Evolutionary conservation across 371 early-diverging fungal genomes (phyloP), one percentile per base, ranked within the genome.

Genomic region (Actinomortierella ambigua): DNA sequence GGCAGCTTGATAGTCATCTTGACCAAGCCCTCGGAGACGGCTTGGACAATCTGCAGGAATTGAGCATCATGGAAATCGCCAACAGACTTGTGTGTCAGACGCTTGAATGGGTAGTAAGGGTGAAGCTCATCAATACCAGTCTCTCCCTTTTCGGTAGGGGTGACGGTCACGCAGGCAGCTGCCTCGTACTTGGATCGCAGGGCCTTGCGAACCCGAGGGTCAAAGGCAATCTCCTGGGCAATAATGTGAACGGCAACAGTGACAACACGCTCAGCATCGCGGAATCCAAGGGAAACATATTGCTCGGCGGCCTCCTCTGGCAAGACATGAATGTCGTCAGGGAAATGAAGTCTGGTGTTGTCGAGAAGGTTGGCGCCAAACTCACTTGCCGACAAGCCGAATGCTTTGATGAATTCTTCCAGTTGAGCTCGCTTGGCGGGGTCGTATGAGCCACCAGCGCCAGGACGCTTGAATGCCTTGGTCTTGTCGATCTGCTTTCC

Each of bases 21-120:
- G 48, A 95, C 69, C 22, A 96, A 77, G 1, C 93, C 93, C 23
- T 90, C 88, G 1, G 77, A 59, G 61, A 92, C 96, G 0, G 94
- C 95, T 54, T 89, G 82, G 6, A 90, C 65, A 2, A 97, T 83
- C 50, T 86, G 85, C 27, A 96, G 71, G 66, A 94, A 93, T 69
- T 90, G 88, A 2, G 85, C 90, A 56, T 90, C 85, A 11, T 69
- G 78, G 63, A 95, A 94, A 17, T 77, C 86, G 3, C 71, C 65
- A 9, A 93, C 76, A 1, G 90, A 94, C 69, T 97, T 97, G 24
- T 88, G 84, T 11, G 75, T 70, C 58, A 98, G 68, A 54, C 88
- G 97, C 80, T 97, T 96, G 85, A 93, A 96, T 1, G 90, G 87
- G 80, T 87, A 82, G 62, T 84, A 91, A 1, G 93, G 89, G 62